A percentile compares a stretch with the other conserved stretches of the same genome.
These are phyloP conservation scores for Porphyra umbilicalis DNA, from an alignment of 31 red algal species.

Conservation along the genomic window DNA sequence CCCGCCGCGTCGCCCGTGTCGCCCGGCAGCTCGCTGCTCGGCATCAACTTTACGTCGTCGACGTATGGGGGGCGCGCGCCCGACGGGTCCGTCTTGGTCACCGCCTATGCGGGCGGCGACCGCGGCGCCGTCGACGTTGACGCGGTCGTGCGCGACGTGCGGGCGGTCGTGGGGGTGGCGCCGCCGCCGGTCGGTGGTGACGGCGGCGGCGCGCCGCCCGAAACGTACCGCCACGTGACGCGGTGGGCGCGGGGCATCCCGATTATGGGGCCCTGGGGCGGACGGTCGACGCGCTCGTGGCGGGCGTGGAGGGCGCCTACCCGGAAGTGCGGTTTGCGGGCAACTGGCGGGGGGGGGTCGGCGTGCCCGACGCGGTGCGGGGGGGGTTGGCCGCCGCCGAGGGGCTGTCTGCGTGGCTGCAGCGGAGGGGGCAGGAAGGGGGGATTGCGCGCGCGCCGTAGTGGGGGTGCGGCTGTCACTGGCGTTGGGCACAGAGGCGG, in stretches of 20 bases:
- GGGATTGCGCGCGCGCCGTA: too few relatives aligned
- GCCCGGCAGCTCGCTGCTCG: constrained; percentile 12
- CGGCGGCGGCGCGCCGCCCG: constrained; percentile 7
- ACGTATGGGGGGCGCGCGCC: constrained; percentile 15
- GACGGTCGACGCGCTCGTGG: constrained; percentile 11
- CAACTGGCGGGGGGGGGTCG: constrained; percentile 67
- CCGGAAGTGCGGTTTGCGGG: constrained; percentile 34
- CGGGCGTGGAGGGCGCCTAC: constrained; percentile 21
- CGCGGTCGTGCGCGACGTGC: constrained; percentile 27
- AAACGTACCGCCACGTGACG: constrained; percentile 23
- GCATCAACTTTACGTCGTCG: constrained; percentile 54
- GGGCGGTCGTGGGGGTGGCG: constrained; percentile 26
- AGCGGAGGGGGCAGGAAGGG: background rate
- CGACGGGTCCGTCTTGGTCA: constrained; percentile 26
- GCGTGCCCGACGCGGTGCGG: constrained; percentile 47
- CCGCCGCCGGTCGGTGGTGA: background rate
- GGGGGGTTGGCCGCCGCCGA: constrained; percentile 47
- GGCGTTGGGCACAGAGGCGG: too few relatives aligned
- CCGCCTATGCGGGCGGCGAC: constrained; percentile 47
- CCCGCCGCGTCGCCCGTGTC: constrained; percentile 24
- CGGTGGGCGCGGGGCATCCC: constrained; percentile 58
- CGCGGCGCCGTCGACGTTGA: constrained; percentile 27
- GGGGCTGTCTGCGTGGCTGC: background rate
- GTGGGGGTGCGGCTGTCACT: too few relatives aligned
- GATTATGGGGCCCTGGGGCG: background rate